Base-by-base conservation (phyloP, 2,329 filamentous ascomycete genomes). In the Zasmidium cellare region DNA sequence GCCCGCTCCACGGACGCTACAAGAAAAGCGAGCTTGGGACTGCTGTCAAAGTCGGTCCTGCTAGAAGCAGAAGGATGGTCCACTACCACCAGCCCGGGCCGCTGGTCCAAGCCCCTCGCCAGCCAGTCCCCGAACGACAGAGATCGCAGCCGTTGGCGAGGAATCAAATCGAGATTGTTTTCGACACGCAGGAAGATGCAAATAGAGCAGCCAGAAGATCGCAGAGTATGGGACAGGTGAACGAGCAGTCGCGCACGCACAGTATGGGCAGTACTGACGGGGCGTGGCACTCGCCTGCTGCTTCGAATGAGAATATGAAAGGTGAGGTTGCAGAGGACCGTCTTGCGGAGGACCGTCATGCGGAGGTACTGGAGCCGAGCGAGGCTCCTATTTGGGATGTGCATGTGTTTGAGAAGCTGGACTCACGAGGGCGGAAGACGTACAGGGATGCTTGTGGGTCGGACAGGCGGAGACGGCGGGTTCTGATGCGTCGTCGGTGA, bases 1-100 rank as follows among this genome's bases (percentile, higher is more conserved):
- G 76, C 65, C 71, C 73, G 1, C 66, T 71, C 59, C 76, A 78
- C 67, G 72, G 75, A 23, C 60, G 71, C 23, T 68, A 66, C 38
- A 64, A 56, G 53, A 59, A 54, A 35, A 47, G 24, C 7, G 62
- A 54, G 19, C 23, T 18, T n/a, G 44, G 38, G 12, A 51, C 22
- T 18, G 20, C 31, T 9, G 28, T 53, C 24, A 44, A 49, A 19
- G 55, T 57, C 11, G 55, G 55, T 9, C 49, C 55, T 48, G 55
- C 49, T 57, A 53, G 55, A 53, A 57, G 55, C 44, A 53, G 46
- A n/a, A 20, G 49, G 5, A 49, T 57, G 14, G 28, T 53, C 12
- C 41, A 28, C 38, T 46, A 46, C 12, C 35, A 41, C 12, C 38
- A n/a, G 11, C 35, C 23, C 9, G 20, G 31, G 18, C 50, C 31